phyloP scores from a whole-genome alignment of 805 yeast species.

The Candida andamanensis region DNA sequence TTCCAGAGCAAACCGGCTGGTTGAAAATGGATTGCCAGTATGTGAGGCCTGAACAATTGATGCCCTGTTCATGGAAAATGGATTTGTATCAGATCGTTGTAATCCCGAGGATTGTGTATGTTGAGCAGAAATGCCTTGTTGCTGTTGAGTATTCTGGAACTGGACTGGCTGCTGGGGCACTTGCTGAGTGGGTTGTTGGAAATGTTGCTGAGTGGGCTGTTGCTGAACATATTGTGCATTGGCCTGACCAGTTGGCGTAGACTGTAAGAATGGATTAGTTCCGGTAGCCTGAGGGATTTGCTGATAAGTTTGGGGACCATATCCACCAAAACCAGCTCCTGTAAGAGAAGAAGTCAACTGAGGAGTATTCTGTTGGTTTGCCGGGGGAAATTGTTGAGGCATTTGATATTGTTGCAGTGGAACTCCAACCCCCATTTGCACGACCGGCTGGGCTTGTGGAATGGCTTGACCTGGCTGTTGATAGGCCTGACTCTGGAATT shows the following conservation, averaged over 20 bases:
- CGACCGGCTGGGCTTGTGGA: slow-evolving; percentile 13
- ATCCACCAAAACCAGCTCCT: slow-evolving; percentile 62
- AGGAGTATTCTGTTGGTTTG: slow-evolving; percentile 18
- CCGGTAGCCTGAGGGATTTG: slow-evolving; percentile 14
- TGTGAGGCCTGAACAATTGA: slow-evolving; percentile 15
- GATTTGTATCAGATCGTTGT: slow-evolving; percentile 30
- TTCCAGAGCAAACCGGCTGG: slow-evolving; percentile 28
- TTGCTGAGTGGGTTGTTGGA: slow-evolving; percentile 10
- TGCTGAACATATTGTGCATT: not conserved
- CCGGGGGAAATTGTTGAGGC: no score
- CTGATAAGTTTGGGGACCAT: slow-evolving; percentile 25
- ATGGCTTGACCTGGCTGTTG: no score
- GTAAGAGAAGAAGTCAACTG: slow-evolving; percentile 17
- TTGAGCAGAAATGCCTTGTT: slow-evolving; percentile 7
- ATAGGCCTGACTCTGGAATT: no score
- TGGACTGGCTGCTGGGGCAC: slow-evolving; percentile 19
- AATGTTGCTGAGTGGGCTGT: slow-evolving; percentile 15
- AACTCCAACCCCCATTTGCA: no score
- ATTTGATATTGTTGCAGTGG: no score
- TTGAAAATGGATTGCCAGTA: slow-evolving; percentile 44
- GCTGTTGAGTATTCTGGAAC: slow-evolving; percentile 11
- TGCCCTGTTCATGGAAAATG: slow-evolving; percentile 18
- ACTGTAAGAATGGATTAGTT: slow-evolving; percentile 20
- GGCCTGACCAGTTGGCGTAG: not conserved
- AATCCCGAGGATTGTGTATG: slow-evolving; percentile 12